These are phyloP conservation scores for Eleusine coracana DNA, from an alignment of 176 grass and related monocot genomes.

Conservation along the genomic window DNA sequence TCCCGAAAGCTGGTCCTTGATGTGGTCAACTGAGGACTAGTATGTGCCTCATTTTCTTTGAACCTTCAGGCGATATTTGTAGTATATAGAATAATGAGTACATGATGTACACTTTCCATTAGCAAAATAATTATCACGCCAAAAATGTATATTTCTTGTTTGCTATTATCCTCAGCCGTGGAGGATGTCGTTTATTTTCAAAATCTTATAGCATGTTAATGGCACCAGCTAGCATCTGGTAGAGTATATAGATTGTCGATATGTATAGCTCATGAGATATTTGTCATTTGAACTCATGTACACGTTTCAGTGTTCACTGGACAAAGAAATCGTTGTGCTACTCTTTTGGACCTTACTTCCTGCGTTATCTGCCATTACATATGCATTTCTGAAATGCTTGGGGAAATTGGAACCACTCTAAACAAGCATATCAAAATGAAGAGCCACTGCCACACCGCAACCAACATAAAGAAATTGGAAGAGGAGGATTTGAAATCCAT, in stretches of 20 bases:
- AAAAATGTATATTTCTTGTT: background rate
- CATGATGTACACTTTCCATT: constrained; percentile 7
- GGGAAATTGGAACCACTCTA: background rate
- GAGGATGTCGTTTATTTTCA: background rate
- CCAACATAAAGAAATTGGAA: background rate
- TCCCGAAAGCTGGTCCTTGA: constrained; percentile 68
- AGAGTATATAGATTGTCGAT: background rate
- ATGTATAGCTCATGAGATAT: background rate
- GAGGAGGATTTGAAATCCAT: background rate
- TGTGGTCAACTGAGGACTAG: constrained; percentile 4
- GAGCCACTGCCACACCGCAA: background rate
- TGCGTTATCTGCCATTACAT: background rate
- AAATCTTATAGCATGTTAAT: background rate
- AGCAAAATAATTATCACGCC: background rate
- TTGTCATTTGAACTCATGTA: constrained; percentile 14
- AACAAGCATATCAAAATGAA: background rate
- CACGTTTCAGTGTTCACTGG: background rate
- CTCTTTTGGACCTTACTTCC: background rate
- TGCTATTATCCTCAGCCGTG: background rate
- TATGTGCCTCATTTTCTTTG: constrained; percentile 2
- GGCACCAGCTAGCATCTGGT: background rate
- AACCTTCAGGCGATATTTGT: background rate
- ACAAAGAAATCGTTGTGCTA: background rate
- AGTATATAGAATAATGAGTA: constrained; percentile 26
- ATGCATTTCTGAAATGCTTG: background rate